Conservation (phyloP, 352 stramenopile genomes). For the Globisporangium viniferum region DNA sequence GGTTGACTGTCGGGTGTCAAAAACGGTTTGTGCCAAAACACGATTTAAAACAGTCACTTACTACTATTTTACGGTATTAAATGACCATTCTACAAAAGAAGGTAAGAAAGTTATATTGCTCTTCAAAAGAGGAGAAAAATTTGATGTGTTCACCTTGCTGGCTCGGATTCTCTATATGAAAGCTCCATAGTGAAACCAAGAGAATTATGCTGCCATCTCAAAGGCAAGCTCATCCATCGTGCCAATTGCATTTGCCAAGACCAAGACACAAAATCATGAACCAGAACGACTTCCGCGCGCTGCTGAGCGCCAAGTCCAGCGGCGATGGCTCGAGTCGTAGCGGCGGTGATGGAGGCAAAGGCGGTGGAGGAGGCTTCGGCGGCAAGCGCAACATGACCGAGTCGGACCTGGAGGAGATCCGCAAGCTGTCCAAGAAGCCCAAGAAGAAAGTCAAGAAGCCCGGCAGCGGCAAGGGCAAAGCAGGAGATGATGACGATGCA, state of each 20-base stretch:
- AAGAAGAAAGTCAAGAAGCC: conserved; percentile 57
- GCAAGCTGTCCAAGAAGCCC: conserved; percentile 58
- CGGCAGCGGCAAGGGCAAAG: conserved; percentile 18
- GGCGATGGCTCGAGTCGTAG: conserved; percentile 4
- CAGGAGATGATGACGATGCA: conserved; percentile 7
- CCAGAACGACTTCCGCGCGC: conserved; percentile 73
- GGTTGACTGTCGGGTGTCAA: neutral
- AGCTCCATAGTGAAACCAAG: neutral
- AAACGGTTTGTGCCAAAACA: neutral
- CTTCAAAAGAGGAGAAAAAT: neutral
- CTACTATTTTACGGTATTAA: neutral
- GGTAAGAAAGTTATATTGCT: no score
- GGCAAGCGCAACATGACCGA: conserved; percentile 61
- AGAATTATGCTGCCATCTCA: neutral
- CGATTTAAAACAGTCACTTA: neutral
- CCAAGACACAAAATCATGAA: conserved; percentile 35
- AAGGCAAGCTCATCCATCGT: neutral
- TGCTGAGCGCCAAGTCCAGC: conserved; percentile 35
- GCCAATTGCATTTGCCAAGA: neutral
- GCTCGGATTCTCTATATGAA: neutral
- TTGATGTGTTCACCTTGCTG: neutral
- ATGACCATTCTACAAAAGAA: neutral
- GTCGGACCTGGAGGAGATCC: conserved; percentile 41
- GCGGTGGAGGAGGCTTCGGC: conserved; percentile 25
- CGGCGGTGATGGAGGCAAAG: conserved; percentile 4